Evolutionary conservation across 495 filamentous ascomycete species (phyloP).

Genomic region (Venustampulla echinocandica): DNA sequence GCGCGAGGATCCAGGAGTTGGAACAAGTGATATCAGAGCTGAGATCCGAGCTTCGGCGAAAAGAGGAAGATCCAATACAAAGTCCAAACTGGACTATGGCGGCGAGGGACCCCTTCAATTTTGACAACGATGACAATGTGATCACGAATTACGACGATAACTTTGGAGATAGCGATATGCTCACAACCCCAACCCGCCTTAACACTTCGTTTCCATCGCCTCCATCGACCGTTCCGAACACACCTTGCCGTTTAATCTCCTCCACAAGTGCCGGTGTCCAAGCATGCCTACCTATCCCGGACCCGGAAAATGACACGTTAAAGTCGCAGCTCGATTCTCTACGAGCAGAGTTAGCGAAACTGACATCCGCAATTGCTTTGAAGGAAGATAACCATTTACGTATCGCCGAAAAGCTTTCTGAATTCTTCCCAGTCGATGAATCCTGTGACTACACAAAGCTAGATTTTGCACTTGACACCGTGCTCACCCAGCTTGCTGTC

Average conservation of each 20-base stretch:
- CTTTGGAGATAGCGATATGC: slow-evolving; percentile 24
- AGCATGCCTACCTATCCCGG: slow-evolving; percentile 26
- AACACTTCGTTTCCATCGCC: slow-evolving; percentile 40
- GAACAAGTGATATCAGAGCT: slow-evolving; percentile 16
- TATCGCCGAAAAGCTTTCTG: slow-evolving; percentile 18
- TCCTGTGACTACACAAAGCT: slow-evolving; percentile 20
- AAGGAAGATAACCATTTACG: slow-evolving; percentile 18
- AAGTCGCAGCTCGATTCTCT: slow-evolving; percentile 16
- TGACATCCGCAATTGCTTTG: slow-evolving; percentile 13
- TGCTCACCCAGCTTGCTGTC: slow-evolving; percentile 30
- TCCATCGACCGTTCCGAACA: slow-evolving; percentile 28
- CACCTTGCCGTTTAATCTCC: slow-evolving; percentile 28
- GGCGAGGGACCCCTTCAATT: slow-evolving; percentile 33
- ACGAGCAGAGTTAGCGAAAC: slow-evolving; percentile 12
- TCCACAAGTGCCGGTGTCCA: slow-evolving; percentile 27
- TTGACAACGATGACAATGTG: slow-evolving; percentile 26
- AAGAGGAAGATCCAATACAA: slow-evolving; percentile 19
- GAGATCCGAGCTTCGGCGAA: slow-evolving; percentile 17
- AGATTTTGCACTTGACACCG: slow-evolving; percentile 28
- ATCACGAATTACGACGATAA: slow-evolving; percentile 26
- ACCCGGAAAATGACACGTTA: slow-evolving; percentile 32
- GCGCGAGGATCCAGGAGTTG: slow-evolving; percentile 15
- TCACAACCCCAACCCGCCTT: slow-evolving; percentile 21
- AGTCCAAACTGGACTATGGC: slow-evolving; percentile 34
- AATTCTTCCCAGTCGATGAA: slow-evolving; percentile 14